Conservation (phyloP, 2,329 filamentous ascomycete species). For the Arthrobotrys entomopaga region DNA sequence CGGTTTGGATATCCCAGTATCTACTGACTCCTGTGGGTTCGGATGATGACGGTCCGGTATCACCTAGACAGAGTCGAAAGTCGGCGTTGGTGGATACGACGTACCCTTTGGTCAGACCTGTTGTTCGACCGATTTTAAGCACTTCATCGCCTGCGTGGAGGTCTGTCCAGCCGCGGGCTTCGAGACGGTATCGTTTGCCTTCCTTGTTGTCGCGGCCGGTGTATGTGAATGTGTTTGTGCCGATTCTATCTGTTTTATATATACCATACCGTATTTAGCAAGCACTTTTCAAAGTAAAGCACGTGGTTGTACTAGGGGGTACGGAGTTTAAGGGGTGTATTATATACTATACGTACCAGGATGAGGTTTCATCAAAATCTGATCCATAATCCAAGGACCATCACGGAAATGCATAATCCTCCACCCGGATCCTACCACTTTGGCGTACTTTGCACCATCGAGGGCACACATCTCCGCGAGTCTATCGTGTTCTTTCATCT, state of each 20-base stretch:
- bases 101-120: conserved; percentile 33
- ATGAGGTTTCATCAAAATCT: conserved; percentile 28
- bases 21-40: not conserved
- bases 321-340: too few species aligned
- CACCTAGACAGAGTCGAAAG: conserved; percentile 32
- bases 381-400: conserved; percentile 43
- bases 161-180: conserved; percentile 47
- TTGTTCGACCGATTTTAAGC: conserved; percentile 45
- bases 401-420: conserved; percentile 15
- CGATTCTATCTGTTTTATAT: conserved; percentile 36
- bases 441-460: conserved; percentile 24
- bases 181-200: conserved; percentile 42
- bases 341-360: too few species aligned
- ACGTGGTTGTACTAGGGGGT: too few species aligned
- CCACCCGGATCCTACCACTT: conserved; percentile 38
- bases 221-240: conserved; percentile 51
- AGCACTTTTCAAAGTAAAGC: too few species aligned
- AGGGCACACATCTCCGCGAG: not conserved
- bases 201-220: conserved; percentile 35
- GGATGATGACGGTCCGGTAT: too few species aligned
- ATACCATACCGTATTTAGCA: not conserved
- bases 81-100: conserved; percentile 40
- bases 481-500: conserved; percentile 20
- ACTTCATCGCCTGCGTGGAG: conserved; percentile 25
- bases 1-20: conserved; percentile 40